These are phyloP conservation scores for Rhodamnia argentea DNA, from an alignment of 345 rosid species.

Conservation along the genomic window DNA sequence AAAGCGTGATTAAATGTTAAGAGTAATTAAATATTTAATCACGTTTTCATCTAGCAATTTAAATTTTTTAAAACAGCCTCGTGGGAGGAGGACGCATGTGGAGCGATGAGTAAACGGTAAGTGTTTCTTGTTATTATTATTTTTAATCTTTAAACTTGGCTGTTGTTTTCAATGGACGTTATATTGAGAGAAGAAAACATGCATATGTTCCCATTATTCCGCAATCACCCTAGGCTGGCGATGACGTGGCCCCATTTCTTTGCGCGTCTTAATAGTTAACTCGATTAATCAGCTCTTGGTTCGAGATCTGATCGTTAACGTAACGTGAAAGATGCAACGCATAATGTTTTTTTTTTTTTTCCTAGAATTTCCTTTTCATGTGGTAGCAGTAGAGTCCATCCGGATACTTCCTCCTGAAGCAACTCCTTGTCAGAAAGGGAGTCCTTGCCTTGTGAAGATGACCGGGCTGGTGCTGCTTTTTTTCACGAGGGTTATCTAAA, in stretches of 20 bases:
- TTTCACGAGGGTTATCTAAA: neutral
- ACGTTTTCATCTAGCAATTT: too few relatives aligned
- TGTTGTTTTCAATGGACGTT: neutral
- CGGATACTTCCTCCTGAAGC: neutral
- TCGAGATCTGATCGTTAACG: neutral
- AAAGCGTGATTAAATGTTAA: too few relatives aligned
- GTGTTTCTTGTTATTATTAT: too few relatives aligned
- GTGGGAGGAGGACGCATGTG: too few relatives aligned
- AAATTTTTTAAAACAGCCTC: too few relatives aligned
- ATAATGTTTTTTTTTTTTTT: neutral
- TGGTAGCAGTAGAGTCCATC: neutral
- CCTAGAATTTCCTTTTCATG: neutral
- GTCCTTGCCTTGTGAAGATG: neutral
- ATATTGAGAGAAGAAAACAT: too few relatives aligned
- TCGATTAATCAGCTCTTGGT: neutral
- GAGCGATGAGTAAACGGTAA: too few relatives aligned
- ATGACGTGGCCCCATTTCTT: neutral
- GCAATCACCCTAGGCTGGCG: neutral
- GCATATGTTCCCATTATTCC: neutral
- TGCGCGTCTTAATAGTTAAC: neutral
- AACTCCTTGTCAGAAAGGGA: neutral
- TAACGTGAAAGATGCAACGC: neutral
- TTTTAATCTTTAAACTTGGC: too few relatives aligned
- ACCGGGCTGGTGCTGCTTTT: neutral
- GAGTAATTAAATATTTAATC: too few relatives aligned